A percentile compares a stretch with the other conserved stretches of the same genome.
Evolutionary conservation across 257 asterid genomes (phyloP).

Genomic region (Solanum gracilifrons): DNA sequence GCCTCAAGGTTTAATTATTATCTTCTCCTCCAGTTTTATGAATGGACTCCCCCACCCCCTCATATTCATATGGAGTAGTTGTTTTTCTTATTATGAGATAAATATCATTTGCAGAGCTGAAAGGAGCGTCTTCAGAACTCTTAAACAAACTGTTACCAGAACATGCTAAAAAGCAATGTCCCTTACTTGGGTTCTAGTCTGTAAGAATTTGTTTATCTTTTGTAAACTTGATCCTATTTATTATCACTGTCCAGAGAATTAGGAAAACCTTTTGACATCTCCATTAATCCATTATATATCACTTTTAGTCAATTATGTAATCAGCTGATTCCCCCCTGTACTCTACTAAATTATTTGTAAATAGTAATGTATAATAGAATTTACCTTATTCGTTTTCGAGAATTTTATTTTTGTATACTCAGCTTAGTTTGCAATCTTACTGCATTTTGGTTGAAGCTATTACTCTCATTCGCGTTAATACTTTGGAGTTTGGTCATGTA

Average conservation of each 20-base stretch:
- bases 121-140: slow-evolving; percentile 57
- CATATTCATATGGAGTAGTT: not conserved
- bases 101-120: slow-evolving; percentile 38
- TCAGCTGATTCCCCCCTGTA: not conserved
- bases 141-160: slow-evolving; percentile 59
- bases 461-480: not conserved
- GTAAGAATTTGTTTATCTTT: slow-evolving; percentile 10
- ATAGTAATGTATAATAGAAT: not conserved
- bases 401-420: not conserved
- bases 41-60: not conserved
- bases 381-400: not conserved
- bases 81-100: not conserved
- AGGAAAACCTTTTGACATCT: not conserved
- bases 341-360: not conserved
- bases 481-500: not conserved
- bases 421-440: not conserved
- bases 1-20: slow-evolving; percentile 38
- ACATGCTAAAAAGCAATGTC: slow-evolving; percentile 62
- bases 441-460: not conserved
- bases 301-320: not conserved
- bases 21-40: not conserved
- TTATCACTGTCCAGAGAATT: not conserved
- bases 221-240: not conserved
- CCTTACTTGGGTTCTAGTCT: slow-evolving; percentile 19
- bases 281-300: not conserved